phyloP scores from a whole-genome alignment of 352 stramenopile genomes.

The Chrysophaeum taylorii region DNA sequence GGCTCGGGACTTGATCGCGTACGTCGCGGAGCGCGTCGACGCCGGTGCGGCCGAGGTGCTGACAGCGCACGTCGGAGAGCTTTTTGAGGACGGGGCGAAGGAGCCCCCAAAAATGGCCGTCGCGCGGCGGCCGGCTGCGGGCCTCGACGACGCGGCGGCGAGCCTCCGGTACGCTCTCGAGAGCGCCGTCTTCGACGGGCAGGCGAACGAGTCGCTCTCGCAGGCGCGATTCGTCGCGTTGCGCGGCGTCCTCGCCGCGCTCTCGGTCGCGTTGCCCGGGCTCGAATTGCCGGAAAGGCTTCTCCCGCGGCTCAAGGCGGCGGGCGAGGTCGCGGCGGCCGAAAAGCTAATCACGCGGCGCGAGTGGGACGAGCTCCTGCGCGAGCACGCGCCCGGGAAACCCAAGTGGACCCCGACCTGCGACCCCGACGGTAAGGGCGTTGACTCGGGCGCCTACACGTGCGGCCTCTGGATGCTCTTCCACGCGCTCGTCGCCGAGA shows the following conservation, averaged over 20 bases:
- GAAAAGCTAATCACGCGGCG: too few relatives aligned
- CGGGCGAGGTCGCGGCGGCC: too few relatives aligned
- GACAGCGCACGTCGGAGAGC: too few relatives aligned
- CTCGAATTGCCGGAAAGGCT: too few relatives aligned
- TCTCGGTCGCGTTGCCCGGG: neutral
- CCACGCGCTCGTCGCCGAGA: slow-evolving; percentile 57
- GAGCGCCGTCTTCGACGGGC: neutral
- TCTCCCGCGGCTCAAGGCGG: too few relatives aligned
- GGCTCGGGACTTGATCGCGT: too few relatives aligned
- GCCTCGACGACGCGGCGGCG: neutral
- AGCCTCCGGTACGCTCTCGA: neutral
- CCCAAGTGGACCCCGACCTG: neutral
- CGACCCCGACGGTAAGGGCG: neutral
- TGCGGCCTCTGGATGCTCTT: slow-evolving; percentile 66
- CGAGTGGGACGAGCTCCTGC: too few relatives aligned
- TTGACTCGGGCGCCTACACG: slow-evolving; percentile 39
- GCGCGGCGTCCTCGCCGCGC: neutral
- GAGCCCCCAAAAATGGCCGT: neutral
- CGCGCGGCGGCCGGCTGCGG: too few relatives aligned
- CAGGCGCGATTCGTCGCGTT: neutral
- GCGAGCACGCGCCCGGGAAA: neutral
- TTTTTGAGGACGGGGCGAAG: neutral
- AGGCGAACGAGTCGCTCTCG: neutral
- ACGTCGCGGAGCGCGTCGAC: too few relatives aligned
- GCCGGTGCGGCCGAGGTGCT: too few relatives aligned